Evolutionary conservation across 1,284 basidiomycete genomes (phyloP).

Genomic region (Pholiota adiposa): DNA sequence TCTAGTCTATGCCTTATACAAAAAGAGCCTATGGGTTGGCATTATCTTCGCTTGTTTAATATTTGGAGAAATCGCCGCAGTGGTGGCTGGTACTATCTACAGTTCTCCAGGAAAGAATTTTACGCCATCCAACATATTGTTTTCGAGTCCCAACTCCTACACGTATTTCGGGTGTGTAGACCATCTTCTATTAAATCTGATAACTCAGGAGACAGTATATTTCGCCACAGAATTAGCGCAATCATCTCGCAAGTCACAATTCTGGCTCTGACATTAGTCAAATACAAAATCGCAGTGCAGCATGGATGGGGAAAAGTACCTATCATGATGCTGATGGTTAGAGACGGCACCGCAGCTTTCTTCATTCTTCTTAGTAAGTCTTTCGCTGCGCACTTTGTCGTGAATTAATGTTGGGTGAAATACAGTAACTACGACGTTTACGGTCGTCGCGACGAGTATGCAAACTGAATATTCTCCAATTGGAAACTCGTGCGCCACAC

Average conservation of each 20-base stretch:
- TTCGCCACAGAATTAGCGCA: conserved; percentile 24
- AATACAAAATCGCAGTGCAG: conserved; percentile 31
- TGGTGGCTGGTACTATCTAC: conserved; percentile 22
- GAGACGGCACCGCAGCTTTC: conserved; percentile 41
- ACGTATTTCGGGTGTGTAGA: conserved; percentile 29
- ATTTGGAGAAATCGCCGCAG: conserved; percentile 20
- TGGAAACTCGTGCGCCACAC: conserved; percentile 25
- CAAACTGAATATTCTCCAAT: conserved; percentile 25
- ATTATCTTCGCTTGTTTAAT: conserved; percentile 21
- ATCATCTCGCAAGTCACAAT: conserved; percentile 38
- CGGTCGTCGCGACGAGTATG: conserved; percentile 18
- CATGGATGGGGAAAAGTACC: conserved; percentile 31
- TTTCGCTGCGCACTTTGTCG: background rate
- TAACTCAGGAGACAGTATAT: conserved; percentile 3
- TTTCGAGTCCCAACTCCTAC: conserved; percentile 24
- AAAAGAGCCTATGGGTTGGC: conserved; percentile 22
- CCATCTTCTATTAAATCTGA: background rate
- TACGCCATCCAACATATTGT: conserved; percentile 12
- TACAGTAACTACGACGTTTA: conserved; percentile 19
- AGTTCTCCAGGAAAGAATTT: conserved; percentile 17
- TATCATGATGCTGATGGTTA: conserved; percentile 34
- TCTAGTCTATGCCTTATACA: conserved; percentile 34
- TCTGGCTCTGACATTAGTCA: conserved; percentile 34
- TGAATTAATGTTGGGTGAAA: background rate
- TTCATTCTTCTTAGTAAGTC: conserved; percentile 29